These are phyloP conservation scores for Elasticomyces elasticus DNA, from an alignment of 495 filamentous ascomycete species.

Conservation along the genomic window DNA sequence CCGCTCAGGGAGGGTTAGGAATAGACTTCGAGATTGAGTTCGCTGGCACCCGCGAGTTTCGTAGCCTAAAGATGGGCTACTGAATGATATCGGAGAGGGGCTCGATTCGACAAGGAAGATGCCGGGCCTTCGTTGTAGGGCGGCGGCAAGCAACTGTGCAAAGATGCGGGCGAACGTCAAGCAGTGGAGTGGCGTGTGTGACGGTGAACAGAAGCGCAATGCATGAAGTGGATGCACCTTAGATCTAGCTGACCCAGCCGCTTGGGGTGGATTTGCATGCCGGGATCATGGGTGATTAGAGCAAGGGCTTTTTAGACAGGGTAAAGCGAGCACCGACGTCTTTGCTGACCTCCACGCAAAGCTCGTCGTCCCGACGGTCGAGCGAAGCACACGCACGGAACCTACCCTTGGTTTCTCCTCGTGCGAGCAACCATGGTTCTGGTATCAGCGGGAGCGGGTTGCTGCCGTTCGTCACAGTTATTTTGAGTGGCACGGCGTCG, in stretches of 20 bases:
- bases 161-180: not conserved
- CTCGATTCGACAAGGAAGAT: not conserved
- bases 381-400: not conserved
- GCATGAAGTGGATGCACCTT: not conserved
- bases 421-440: not conserved
- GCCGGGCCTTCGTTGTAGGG: not conserved
- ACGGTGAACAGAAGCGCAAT: not conserved
- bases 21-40: not conserved
- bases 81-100: not conserved
- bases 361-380: not conserved
- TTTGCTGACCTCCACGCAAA: not conserved
- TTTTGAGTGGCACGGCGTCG: not conserved
- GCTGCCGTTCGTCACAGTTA: not conserved
- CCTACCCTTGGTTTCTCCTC: not conserved
- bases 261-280: not conserved
- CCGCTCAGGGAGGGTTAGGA: not conserved
- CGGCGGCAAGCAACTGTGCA: not conserved
- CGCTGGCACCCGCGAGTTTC: not conserved
- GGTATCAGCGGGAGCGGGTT: not conserved
- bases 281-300: not conserved
- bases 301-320: not conserved
- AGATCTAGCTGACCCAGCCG: not conserved
- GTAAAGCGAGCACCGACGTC: too few species aligned
- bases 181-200: not conserved
- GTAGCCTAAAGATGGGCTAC: not conserved